Evolutionary conservation across 148 eudicot species (phyloP).

Genomic region (Talinum fruticosum): DNA sequence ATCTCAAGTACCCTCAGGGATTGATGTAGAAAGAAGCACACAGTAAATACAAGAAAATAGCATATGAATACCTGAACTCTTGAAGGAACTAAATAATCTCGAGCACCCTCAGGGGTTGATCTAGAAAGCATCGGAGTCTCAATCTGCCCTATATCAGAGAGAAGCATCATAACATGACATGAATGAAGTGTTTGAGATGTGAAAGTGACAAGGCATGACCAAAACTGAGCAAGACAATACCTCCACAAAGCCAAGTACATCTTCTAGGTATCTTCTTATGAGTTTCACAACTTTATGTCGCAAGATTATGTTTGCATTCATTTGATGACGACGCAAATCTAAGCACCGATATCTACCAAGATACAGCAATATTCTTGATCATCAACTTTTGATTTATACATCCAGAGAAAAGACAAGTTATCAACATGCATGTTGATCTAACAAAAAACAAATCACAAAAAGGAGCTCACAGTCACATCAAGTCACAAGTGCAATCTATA

Average conservation of each 20-base stretch:
- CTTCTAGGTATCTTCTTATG: constrained; percentile 84
- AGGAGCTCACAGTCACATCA: no score
- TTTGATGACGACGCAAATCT: constrained; percentile 78
- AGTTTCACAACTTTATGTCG: constrained; percentile 80
- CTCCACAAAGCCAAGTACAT: constrained; percentile 86
- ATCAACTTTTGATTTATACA: constrained; percentile 3
- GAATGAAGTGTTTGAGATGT: not conserved
- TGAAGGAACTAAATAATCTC: constrained; percentile 97
- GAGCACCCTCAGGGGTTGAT: constrained; percentile 99
- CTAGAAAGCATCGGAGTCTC: constrained; percentile 98
- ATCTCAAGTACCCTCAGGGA: not conserved
- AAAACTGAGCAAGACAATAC: constrained; percentile 33
- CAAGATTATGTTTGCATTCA: constrained; percentile 70
- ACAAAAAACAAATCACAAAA: not conserved
- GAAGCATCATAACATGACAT: constrained; percentile 30
- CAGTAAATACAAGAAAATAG: not conserved
- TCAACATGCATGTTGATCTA: no score
- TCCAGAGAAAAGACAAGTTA: not conserved
- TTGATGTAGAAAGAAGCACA: no score
- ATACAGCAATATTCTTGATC: constrained; percentile 15
- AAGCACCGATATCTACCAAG: constrained; percentile 77
- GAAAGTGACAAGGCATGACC: not conserved
- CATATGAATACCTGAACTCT: constrained; percentile 82
- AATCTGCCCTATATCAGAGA: constrained; percentile 85
- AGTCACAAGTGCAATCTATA: no score